Base-by-base conservation (phyloP, 257 asterid genomes). In the Phtheirospermum japonicum region DNA sequence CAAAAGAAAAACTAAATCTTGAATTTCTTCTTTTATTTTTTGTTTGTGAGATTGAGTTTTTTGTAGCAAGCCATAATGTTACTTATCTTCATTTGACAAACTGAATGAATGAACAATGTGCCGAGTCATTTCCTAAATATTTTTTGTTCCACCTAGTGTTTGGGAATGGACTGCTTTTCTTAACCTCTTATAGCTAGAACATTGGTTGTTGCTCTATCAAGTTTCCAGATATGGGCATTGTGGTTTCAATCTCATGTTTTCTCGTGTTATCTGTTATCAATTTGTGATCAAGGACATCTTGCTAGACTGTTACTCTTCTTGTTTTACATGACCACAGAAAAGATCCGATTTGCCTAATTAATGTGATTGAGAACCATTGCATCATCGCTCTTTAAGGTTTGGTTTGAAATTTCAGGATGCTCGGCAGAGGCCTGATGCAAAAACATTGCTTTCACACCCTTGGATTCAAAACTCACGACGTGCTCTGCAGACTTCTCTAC, bases 391-490 rank as follows among this genome's bases (percentile, higher is more conserved):
- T 45, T 82, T 56, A 72, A n/a, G 65, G 34, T 51, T 65, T 59
- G 43, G 51, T 51, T 56, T 67, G 59, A 59, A 61, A 43, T 78
- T 79, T 80, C 94, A 93, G 99, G 99, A 93, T 83, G 94, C 97
- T 64, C 85, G 97, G 61, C 99, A 87, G 80, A 89, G 99, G 82
- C 99, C 99, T 17, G 99, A 89, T 76, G 99, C 99, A 20, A 93
- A 81, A 83, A 82, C 96, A 10, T 75, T 93, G 68, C 95, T 93
- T 75, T 89, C 92, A 76, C 99, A 93, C 70, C 94, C 97, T 69
- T 93, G 99, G 99, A 87, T 93, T 70, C 89, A 85, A 80, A 89
- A 87, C 73, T 93, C 99, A 45, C 89, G 99, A 71, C 94, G 97
- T 63, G 96, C 85, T 61, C 74, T 92, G 79, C 97, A 89, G 65